Conservation (phyloP, 2,329 filamentous ascomycete species). For the Diaporthe velutina region DNA sequence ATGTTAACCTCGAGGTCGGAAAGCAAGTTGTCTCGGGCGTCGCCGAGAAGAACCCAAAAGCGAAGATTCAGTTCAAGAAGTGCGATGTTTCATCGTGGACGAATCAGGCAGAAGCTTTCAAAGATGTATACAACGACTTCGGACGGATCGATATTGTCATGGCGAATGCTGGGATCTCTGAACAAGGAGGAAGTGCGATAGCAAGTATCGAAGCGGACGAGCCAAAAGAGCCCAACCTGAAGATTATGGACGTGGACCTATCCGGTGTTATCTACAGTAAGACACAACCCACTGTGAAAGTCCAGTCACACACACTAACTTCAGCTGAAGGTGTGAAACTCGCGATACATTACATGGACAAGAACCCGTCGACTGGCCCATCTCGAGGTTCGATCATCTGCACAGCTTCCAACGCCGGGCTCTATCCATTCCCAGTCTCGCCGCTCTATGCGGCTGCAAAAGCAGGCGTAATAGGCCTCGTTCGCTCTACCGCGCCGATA, state of each 20-base stretch:
- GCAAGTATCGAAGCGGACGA: slow-evolving; percentile 45
- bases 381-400: slow-evolving; percentile 63
- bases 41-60: slow-evolving; percentile 44
- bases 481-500: slow-evolving; percentile 58
- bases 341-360: slow-evolving; percentile 63
- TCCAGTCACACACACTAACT: background rate
- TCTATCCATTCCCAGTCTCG: slow-evolving; percentile 64
- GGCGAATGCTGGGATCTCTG: slow-evolving; percentile 63
- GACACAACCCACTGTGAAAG: slow-evolving; percentile 34
- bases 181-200: slow-evolving; percentile 51
- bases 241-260: slow-evolving; percentile 54
- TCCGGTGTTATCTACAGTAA: slow-evolving; percentile 59
- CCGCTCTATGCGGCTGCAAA: slow-evolving; percentile 65
- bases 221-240: slow-evolving; percentile 52
- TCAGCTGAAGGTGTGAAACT: slow-evolving; percentile 58
- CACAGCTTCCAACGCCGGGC: slow-evolving; percentile 65
- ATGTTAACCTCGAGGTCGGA: slow-evolving; percentile 48
- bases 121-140: slow-evolving; percentile 43
- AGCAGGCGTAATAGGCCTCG: slow-evolving; percentile 61
- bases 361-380: slow-evolving; percentile 42
- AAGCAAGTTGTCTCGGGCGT: slow-evolving; percentile 44
- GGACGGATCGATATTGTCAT: slow-evolving; percentile 59
- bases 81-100: slow-evolving; percentile 55
- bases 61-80: slow-evolving; percentile 47
- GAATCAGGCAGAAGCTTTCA: slow-evolving; percentile 48